Evolutionary conservation across 345 rosid genomes (phyloP).

Genomic region (Eucalyptus cloeziana): DNA sequence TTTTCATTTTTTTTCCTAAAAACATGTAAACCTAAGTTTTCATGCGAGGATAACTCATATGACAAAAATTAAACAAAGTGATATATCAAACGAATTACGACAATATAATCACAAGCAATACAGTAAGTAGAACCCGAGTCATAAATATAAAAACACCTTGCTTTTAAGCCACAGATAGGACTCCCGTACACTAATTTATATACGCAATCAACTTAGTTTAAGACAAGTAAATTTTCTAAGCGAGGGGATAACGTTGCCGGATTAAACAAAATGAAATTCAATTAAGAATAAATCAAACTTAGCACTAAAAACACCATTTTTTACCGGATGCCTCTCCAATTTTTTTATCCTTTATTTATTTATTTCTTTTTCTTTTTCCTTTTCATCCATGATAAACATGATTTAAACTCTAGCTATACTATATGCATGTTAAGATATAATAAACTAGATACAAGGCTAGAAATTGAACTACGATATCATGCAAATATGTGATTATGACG

Average conservation of each 20-base stretch:
- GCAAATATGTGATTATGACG: too few relatives aligned
- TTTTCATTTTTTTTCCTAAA: too few relatives aligned
- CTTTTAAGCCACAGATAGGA: rapidly evolving
- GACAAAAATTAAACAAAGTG: not conserved
- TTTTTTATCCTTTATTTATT: too few relatives aligned
- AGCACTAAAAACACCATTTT: not conserved
- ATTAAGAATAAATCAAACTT: not conserved
- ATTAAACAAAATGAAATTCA: not conserved
- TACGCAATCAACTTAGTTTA: too few relatives aligned
- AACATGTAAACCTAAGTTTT: rapidly evolving
- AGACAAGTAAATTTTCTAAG: not conserved
- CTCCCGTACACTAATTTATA: not conserved
- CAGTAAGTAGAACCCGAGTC: not conserved
- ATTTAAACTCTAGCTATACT: too few relatives aligned
- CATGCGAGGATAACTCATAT: not conserved
- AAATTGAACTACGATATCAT: too few relatives aligned
- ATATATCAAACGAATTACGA: not conserved
- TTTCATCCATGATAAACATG: too few relatives aligned
- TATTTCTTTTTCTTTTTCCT: too few relatives aligned
- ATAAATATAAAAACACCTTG: not conserved
- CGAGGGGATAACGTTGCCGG: rapidly evolving
- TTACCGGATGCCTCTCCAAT: not conserved
- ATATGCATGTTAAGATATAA: too few relatives aligned
- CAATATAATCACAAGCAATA: not conserved
- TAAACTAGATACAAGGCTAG: too few relatives aligned